Evolutionary conservation across 176 grass and related monocot genomes (phyloP), one percentile per base, ranked within the genome.

Genomic region (Carex parvula): DNA sequence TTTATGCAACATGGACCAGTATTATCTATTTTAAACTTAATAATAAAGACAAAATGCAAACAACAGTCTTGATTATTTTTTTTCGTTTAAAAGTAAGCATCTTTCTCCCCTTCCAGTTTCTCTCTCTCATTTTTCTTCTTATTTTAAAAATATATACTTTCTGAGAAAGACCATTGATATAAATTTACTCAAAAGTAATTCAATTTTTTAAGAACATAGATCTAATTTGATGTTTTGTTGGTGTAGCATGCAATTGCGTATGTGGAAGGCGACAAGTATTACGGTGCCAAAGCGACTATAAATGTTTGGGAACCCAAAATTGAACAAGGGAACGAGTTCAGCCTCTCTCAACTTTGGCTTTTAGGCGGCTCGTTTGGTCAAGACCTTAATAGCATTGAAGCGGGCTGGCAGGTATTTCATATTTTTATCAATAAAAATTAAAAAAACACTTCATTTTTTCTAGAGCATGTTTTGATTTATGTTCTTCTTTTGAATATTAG

Each of bases 241-340:
- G 79, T 87, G 56, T 87, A 98, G 96, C 93, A 95, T 83, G 91
- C 96, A 8, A 92, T 92, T 86, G 89, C 88, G 2, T 95, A 88
- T 63, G 91, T 95, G 11, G 88, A 93, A 57, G 93, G 93, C 0
- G 96, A 98, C 63, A 98, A 95, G 67, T 98, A 93, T 81, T 95
- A 95, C 18, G 96, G 93, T 30, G 91, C 89, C 15, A 95, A 95
- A 88, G 96, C 89, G 48, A 93, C 91, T 73, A 95, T 98, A 75
- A 98, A 95, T 90, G 93, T 98, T 4, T 98, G 96, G 96, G 89
- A 85, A 53, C 91, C 96, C 32, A 92, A 89, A 87, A 95, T 98
- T 29, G 86, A 92, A 90, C 91, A 92, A 83, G 58, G 88, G 0
- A 90, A 92, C 63, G 96, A 98, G 83, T 98, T 98, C 72, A 98